Percentiles rank a stretch among this genome's conserved stretches.
Evolutionary conservation across 768 basidiomycete genomes (phyloP).

Genomic region (Suillus paluster): DNA sequence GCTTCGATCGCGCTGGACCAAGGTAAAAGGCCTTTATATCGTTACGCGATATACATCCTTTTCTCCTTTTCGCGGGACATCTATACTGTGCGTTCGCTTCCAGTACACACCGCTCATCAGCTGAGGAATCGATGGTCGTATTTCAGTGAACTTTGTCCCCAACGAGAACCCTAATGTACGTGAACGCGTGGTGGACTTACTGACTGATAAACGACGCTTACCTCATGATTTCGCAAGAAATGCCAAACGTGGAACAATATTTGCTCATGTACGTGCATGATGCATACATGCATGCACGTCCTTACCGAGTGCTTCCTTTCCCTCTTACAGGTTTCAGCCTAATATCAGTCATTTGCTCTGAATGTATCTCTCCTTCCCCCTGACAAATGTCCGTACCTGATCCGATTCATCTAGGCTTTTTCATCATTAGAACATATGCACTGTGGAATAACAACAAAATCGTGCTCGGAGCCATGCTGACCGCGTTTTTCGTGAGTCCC

Average conservation of each 20-base stretch:
- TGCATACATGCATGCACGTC: neutral
- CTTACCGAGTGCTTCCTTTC: neutral
- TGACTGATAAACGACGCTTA: neutral
- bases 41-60: neutral
- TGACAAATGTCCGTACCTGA: neutral
- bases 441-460: neutral
- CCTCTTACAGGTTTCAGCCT: neutral
- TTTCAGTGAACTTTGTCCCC: neutral
- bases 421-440: neutral
- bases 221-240: neutral
- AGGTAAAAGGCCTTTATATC: neutral
- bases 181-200: neutral
- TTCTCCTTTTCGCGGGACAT: neutral
- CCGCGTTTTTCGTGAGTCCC: neutral
- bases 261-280: neutral
- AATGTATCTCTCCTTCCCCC: neutral
- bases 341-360: neutral
- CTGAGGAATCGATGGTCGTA: neutral
- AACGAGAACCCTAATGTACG: neutral
- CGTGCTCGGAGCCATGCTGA: neutral
- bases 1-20: neutral
- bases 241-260: neutral
- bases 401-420: neutral
- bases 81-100: neutral
- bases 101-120: neutral